Conservation (phyloP, 352 stramenopile species). For the Paralagenidium karlingii region DNA sequence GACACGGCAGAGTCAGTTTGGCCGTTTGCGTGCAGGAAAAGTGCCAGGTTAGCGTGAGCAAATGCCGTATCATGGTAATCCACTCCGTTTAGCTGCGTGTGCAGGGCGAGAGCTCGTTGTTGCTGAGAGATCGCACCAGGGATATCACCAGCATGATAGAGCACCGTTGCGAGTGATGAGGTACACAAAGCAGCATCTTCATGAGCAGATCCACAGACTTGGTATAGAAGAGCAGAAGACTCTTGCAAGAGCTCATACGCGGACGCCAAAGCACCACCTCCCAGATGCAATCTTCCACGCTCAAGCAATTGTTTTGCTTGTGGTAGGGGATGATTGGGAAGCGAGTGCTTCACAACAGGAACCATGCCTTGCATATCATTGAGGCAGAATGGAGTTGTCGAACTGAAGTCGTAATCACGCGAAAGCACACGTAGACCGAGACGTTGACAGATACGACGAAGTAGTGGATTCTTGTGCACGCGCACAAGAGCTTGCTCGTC, state of each 20-base stretch:
- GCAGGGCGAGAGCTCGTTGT: conserved; percentile 83
- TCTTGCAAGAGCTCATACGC: conserved; percentile 85
- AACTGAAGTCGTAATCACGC: conserved; percentile 80
- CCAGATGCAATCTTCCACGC: conserved; percentile 73
- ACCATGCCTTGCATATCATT: conserved; percentile 89
- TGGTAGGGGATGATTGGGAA: conserved; percentile 59
- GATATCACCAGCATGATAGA: conserved; percentile 88
- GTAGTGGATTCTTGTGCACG: conserved; percentile 63
- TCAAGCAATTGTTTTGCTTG: conserved; percentile 83
- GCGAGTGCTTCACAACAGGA: conserved; percentile 89
- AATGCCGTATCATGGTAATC: conserved; percentile 89
- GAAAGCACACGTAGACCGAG: conserved; percentile 85
- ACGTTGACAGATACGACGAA: conserved; percentile 90
- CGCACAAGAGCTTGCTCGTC: conserved; percentile 20
- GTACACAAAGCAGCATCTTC: conserved; percentile 87
- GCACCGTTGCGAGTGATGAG: conserved; percentile 84
- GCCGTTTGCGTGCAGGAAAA: conserved; percentile 84
- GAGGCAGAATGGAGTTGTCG: conserved; percentile 69
- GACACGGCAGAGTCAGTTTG: conserved; percentile 77
- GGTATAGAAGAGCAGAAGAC: conserved; percentile 86
- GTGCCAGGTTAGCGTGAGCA: conserved; percentile 84
- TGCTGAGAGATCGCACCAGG: conserved; percentile 81
- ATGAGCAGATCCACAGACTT: conserved; percentile 88
- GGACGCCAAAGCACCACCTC: conserved; percentile 48
- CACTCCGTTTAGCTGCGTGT: conserved; percentile 86